Evolutionary conservation across 345 rosid genomes (phyloP).

Genomic region (Microcos paniculata): DNA sequence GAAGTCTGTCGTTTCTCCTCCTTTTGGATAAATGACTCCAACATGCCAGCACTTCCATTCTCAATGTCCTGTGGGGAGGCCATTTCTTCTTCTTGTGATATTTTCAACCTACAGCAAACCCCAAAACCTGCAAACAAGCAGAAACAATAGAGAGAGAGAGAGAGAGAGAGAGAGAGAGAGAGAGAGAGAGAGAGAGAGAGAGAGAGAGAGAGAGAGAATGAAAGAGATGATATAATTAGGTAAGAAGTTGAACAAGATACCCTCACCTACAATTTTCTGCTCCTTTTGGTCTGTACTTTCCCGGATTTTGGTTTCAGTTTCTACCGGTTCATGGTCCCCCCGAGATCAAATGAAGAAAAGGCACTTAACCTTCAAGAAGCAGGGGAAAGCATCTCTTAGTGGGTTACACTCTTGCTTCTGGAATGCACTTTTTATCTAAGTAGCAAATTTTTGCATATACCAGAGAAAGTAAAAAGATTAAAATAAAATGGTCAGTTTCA

Average conservation of each 20-base stretch:
- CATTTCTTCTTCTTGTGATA: neutral
- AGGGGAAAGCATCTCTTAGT: neutral
- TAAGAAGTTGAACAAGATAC: neutral
- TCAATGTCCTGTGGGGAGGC: conserved; percentile 5
- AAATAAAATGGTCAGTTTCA: too few relatives aligned
- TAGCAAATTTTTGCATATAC: too few relatives aligned
- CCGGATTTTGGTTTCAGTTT: neutral
- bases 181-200: too few relatives aligned
- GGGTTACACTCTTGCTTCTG: neutral
- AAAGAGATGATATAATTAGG: neutral
- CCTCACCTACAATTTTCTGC: neutral
- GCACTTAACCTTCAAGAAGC: neutral
- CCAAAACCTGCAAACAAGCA: neutral
- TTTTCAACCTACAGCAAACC: neutral
- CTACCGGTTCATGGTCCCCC: neutral
- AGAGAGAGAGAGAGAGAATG: too few relatives aligned
- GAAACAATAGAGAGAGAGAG: too few relatives aligned
- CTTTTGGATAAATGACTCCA: conserved; percentile 3
- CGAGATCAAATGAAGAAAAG: neutral
- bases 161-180: too few relatives aligned
- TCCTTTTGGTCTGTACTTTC: neutral
- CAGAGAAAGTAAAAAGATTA: too few relatives aligned
- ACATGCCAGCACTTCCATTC: conserved; percentile 1
- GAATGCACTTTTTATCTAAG: neutral
- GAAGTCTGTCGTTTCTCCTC: neutral